Base-by-base conservation (phyloP, 179 eudicot species). In the Heliamphora pulchella region DNA sequence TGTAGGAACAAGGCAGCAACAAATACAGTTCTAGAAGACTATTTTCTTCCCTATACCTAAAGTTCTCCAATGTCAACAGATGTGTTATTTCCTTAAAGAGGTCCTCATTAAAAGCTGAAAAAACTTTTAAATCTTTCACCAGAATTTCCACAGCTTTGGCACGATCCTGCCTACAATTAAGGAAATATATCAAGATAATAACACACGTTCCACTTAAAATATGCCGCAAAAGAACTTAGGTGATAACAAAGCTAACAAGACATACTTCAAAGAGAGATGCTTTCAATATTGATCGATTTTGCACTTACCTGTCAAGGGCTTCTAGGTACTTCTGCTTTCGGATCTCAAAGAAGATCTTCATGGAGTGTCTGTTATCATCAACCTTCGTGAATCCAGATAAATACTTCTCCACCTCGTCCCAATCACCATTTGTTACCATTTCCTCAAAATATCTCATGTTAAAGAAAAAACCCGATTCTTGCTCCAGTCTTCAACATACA, bases 391-490 rank as follows among this genome's bases (percentile, higher is more conserved):
- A 91, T 76, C 93, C 93, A 72, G 91, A 86, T 62, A 91, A 65
- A 68, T 91, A 90, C 83, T 90, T 90, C 44, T 90, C 96, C 55
- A 89, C 96, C 82, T 90, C 96, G 8, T 91, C 96, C 96, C 92
- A 91, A 55, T 90, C 92, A 15, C 96, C 96, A 76, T 87, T 87
- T 59, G 88, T 91, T 17, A 90, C 93, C 85, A 87, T 82, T 86
- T 91, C 93, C 76, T 90, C 93, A 65, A 91, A 91, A 83, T 91
- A 83, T 79, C 90, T 83, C 90, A 90, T 86, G 81, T 89, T 91
- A 83, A 91, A 91, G 88, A 79, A 89, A 82, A 90, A 89, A 13
- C 93, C 91, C 2, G 93, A 90, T 82, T 89, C 91, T 80, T 89
- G 93, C 83, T 91, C 93, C 78, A 91, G 81, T 85, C 96, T 90